Percentiles rank a stretch among this genome's conserved stretches.
phyloP scores from a whole-genome alignment of 2,329 filamentous ascomycete genomes.

The Arthroderma uncinatum region DNA sequence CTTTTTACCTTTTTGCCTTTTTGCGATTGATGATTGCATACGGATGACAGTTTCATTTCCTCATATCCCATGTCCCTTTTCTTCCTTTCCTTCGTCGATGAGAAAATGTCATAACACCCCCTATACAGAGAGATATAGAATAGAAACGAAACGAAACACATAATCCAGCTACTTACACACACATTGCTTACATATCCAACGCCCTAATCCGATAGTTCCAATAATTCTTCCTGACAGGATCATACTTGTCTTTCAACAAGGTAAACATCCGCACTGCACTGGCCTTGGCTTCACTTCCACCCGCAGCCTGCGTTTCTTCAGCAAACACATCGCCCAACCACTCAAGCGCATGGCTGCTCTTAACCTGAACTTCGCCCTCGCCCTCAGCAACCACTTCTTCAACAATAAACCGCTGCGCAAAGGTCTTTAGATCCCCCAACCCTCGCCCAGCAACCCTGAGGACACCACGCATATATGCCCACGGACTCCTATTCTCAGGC shows the following conservation, averaged over 20 bases:
- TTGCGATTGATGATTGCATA: not conserved
- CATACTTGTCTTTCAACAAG: conserved; percentile 72
- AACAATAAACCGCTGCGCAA: conserved; percentile 45
- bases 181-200: not conserved
- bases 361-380: conserved; percentile 34
- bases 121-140: not conserved
- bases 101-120: not conserved
- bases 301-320: conserved; percentile 33
- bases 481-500: conserved; percentile 87
- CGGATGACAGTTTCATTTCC: not conserved
- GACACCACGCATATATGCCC: conserved; percentile 80
- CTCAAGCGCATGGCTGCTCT: conserved; percentile 49
- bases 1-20: not conserved
- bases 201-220: conserved; percentile 64
- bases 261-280: conserved; percentile 60
- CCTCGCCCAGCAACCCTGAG: conserved; percentile 52
- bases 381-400: conserved; percentile 32
- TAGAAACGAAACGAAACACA: not conserved
- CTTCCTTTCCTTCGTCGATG: not conserved
- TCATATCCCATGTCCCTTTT: not conserved
- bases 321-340: conserved; percentile 39
- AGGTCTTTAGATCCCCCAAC: conserved; percentile 40
- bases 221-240: conserved; percentile 81
- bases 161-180: not conserved
- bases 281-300: conserved; percentile 20